Percentiles rank a stretch among this genome's conserved stretches.
Conservation (phyloP, 768 basidiomycete genomes). For the Terana coerulea region DNA sequence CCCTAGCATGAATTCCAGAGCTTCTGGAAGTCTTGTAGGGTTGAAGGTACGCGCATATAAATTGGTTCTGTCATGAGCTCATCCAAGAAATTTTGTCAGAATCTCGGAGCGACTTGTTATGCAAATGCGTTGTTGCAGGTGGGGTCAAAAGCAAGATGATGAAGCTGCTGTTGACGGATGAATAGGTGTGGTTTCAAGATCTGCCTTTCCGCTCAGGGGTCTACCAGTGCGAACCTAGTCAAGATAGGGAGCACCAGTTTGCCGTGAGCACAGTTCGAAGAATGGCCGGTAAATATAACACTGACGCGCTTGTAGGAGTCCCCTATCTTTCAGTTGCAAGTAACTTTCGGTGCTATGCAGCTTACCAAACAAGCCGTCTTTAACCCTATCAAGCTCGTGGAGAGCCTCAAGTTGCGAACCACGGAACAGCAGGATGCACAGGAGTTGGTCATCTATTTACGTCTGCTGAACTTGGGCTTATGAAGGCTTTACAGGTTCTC, state of each 20-base stretch:
- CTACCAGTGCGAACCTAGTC: constrained; percentile 65
- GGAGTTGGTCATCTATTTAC: constrained; percentile 53
- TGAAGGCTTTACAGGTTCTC: constrained; percentile 61
- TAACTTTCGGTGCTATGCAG: constrained; percentile 84
- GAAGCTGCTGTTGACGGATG: constrained; percentile 1
- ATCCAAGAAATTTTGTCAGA: constrained; percentile 44
- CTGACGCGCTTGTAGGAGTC: constrained; percentile 47
- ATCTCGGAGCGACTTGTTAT: constrained; percentile 96
- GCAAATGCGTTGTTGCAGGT: constrained; percentile 95
- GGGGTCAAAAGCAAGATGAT: constrained; percentile 17
- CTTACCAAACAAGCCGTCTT: constrained; percentile 64
- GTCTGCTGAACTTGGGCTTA: constrained; percentile 2
- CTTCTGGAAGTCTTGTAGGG: constrained; percentile 64
- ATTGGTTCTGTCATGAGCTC: not conserved
- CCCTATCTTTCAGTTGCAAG: constrained; percentile 74
- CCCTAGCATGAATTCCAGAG: constrained; percentile 48
- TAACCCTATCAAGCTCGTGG: constrained; percentile 82
- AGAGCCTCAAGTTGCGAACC: constrained; percentile 76
- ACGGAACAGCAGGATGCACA: constrained; percentile 96
- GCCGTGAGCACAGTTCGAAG: constrained; percentile 29
- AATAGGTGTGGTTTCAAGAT: constrained; percentile 90
- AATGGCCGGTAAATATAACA: not conserved
- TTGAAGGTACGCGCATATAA: constrained; percentile 63
- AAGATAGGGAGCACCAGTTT: constrained; percentile 40
- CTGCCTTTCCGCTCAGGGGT: constrained; percentile 77